Base-by-base conservation (phyloP, 108 stramenopile genomes). In the Pinguiococcus pyrenoidosus region DNA sequence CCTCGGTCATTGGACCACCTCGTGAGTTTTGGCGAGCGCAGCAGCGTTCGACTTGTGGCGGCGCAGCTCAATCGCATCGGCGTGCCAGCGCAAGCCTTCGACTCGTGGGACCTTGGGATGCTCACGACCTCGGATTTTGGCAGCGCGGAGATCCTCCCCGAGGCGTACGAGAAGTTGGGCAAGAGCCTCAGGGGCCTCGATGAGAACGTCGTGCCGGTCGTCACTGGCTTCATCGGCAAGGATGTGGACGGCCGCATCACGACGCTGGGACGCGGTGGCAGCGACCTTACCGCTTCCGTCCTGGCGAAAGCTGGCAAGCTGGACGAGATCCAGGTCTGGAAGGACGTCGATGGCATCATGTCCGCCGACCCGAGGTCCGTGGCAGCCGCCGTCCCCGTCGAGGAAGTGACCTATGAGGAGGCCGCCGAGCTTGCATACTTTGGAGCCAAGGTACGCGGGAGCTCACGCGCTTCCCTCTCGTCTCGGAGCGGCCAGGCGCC, bases 301-400 rank as follows among this genome's bases (percentile, higher is more conserved):
- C 70, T 96, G 41, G 93, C 88, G 1, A 83, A 84, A 3, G 82
- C 84, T 4, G 53, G 66, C 10, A 49, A 59, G 7, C 47, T 84
- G 14, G 87, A 95, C 44, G 92, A 95, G 60, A 74, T 95, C 42
- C 92, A 95, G 46, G 68, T 94, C 12, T 97, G 96, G 96, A 97
- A 93, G 65, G 96, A 97, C 71, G 96, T 97, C 25, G 85, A 97
- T 73, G 96, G 96, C 21, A 94, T 97, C 35, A 68, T 97, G 38
- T 79, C 81, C 6, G 81, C 84, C 7, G 92, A 97, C 69, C 96
- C 96, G 20, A 69, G 88, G 6, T 54, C 85, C 2, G 92, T 97
- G 1, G 46, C 72, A 1, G 70, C 63, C 28, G 92, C 96, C 1
- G 55, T 83, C 0, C 86, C 90, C 2, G 80, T 97, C 34, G 34